phyloP scores from a whole-genome alignment of 805 yeast genomes.

The Jamesozyma jinghongensis region DNA sequence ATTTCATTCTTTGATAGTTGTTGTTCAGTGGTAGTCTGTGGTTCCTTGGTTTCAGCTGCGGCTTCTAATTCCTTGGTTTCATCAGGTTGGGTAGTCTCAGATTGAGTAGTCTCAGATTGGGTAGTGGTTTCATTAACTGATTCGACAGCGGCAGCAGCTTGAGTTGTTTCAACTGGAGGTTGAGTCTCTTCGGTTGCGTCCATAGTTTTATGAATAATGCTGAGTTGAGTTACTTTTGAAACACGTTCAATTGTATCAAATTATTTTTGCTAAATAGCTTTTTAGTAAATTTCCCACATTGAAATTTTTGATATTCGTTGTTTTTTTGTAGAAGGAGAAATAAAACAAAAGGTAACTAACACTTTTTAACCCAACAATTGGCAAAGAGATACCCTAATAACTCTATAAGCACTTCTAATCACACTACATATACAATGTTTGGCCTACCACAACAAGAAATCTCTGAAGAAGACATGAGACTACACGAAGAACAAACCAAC shows the following conservation, averaged over 20 bases:
- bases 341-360: not conserved
- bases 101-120: not conserved
- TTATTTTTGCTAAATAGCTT: too few relatives aligned
- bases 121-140: not conserved
- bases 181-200: not conserved
- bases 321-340: too few relatives aligned
- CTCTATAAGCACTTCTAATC: too few relatives aligned
- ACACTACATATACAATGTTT: slow-evolving; percentile 27
- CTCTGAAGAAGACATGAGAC: slow-evolving; percentile 57
- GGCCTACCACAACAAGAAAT: slow-evolving; percentile 44
- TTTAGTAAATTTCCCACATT: too few relatives aligned
- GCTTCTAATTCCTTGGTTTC: not conserved
- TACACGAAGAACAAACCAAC: slow-evolving; percentile 54
- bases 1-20: slow-evolving; percentile 3
- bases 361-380: not conserved
- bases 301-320: too few relatives aligned
- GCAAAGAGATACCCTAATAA: not conserved
- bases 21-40: not conserved
- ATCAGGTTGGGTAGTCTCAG: not conserved
- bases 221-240: too few relatives aligned
- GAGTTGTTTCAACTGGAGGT: not conserved
- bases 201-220: not conserved
- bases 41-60: not conserved
- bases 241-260: too few relatives aligned
- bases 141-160: not conserved